Evolutionary conservation across 2,329 filamentous ascomycete genomes (phyloP), one percentile per base, ranked within the genome.

Genomic region (Hypoxylon sp.): DNA sequence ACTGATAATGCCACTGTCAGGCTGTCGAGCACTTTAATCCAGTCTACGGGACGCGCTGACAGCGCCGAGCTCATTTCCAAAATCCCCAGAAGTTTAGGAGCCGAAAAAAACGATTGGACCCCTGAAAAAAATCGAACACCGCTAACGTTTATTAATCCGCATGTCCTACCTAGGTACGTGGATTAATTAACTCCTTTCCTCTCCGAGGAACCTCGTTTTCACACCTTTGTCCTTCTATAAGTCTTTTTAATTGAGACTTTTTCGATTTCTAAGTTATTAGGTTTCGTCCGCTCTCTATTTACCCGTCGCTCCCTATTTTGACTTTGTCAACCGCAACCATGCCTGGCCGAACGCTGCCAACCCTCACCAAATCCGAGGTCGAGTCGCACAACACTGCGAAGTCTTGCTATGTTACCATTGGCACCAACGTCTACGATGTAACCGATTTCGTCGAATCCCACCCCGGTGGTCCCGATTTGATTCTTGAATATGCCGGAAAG

Each of bases 351-450:
- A 94, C 89, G 53, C 89, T 98, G 54, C 95, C 95, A 63, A 95
- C 91, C 29, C 91, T 98, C 77, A 91, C 93, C 54, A 86, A 86
- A 74, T 88, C 91, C 73, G 93, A 99, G 79, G 90, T 99, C 77
- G 89, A 91, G 80, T 84, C 90, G 74, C 94, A 97, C 81, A 95
- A 92, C 80, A 91, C 88, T 51, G 83, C 84, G 54, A 88, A 94
- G 78, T 97, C 94, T 53, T 98, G 95, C 85, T 99, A 94, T 85
- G 94, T 99, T 74, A 96, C 93, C 2, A 86, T 98, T 60, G 94
- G 94, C 70, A 87, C 88, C 65, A 97, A 95, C 74, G 95, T 99
- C 74, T 99, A 94, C 86, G 95, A 99, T 84, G 87, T 99, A 71
- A 98, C 96, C 65, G 89, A 93, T 62, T 99, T 99, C 77, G 81